Percentiles rank a stretch among this genome's conserved stretches.
Conservation (phyloP, 2,329 filamentous ascomycete genomes). For the Hypomyces rosellus region DNA sequence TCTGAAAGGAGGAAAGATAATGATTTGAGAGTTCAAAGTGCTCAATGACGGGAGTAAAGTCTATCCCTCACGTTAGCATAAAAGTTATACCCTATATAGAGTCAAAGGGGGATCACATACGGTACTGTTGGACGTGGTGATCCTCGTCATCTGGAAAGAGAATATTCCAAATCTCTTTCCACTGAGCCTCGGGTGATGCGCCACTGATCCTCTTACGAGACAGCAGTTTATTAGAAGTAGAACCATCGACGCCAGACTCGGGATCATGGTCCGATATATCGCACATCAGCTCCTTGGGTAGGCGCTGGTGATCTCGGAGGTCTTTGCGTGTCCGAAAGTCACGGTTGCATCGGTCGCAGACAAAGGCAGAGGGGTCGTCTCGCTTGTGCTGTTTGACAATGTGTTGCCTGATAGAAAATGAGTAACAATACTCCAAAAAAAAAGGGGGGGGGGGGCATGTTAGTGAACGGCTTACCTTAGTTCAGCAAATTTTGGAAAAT, state of each 20-base stretch:
- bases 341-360: slow-evolving; percentile 35
- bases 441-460: no score
- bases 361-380: slow-evolving; percentile 33
- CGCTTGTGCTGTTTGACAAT: slow-evolving; percentile 39
- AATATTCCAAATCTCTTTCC: slow-evolving; percentile 37
- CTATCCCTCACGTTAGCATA: slow-evolving; percentile 16
- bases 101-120: slow-evolving; percentile 16
- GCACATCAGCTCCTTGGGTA: slow-evolving; percentile 36
- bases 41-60: slow-evolving; percentile 35
- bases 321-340: slow-evolving; percentile 33
- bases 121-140: slow-evolving; percentile 22
- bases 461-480: slow-evolving; percentile 24
- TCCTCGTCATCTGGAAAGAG: slow-evolving; percentile 36
- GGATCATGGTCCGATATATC: slow-evolving; percentile 35
- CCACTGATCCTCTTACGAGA: slow-evolving; percentile 34
- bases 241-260: slow-evolving; percentile 34
- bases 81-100: neutral
- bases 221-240: slow-evolving; percentile 33
- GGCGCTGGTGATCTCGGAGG: slow-evolving; percentile 32
- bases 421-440: neutral
- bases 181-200: slow-evolving; percentile 32
- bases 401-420: slow-evolving; percentile 26
- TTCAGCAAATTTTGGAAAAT: slow-evolving; percentile 36
- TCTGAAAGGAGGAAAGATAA: slow-evolving; percentile 29
- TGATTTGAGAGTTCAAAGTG: slow-evolving; percentile 33